A percentile compares a stretch with the other conserved stretches of the same genome.
These are phyloP conservation scores for Globisporangium nodosum DNA, from an alignment of 352 stramenopile genomes.

Conservation along the genomic window DNA sequence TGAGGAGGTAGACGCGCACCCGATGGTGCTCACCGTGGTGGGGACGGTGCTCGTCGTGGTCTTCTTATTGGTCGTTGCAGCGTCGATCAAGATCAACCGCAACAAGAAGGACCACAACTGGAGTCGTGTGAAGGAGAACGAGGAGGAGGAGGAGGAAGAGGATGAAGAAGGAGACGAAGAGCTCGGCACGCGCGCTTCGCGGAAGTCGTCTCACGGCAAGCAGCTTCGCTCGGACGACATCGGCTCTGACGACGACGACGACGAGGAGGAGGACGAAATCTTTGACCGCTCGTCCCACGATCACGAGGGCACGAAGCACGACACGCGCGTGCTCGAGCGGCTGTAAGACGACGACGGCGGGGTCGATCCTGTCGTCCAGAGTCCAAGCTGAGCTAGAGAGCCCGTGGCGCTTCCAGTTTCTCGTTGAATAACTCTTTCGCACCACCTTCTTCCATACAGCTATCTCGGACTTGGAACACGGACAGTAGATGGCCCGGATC, in stretches of 20 bases:
- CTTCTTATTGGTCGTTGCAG: conserved; percentile 59
- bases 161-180: conserved; percentile 53
- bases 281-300: conserved; percentile 45
- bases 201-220: conserved; percentile 15
- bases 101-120: conserved; percentile 48
- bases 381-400: neutral
- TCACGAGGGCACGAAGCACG: conserved; percentile 38
- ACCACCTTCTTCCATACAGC: too few relatives aligned
- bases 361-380: neutral
- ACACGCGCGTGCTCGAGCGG: conserved; percentile 48
- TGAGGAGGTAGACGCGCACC: conserved; percentile 33
- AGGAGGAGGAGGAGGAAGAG: conserved; percentile 67
- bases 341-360: conserved; percentile 26
- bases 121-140: conserved; percentile 65
- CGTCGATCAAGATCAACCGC: conserved; percentile 61
- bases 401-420: neutral
- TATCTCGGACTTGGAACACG: too few relatives aligned
- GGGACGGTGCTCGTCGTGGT: conserved; percentile 62
- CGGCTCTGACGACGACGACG: conserved; percentile 22
- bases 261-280: conserved; percentile 70
- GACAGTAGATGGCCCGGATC: too few relatives aligned
- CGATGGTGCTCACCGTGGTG: conserved; percentile 70
- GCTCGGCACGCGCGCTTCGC: conserved; percentile 14
- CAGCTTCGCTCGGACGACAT: conserved; percentile 22
- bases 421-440: neutral